phyloP scores from a whole-genome alignment of 192 early-diverging fungal genomes.

The Gryganskiella cystojenkinii region DNA sequence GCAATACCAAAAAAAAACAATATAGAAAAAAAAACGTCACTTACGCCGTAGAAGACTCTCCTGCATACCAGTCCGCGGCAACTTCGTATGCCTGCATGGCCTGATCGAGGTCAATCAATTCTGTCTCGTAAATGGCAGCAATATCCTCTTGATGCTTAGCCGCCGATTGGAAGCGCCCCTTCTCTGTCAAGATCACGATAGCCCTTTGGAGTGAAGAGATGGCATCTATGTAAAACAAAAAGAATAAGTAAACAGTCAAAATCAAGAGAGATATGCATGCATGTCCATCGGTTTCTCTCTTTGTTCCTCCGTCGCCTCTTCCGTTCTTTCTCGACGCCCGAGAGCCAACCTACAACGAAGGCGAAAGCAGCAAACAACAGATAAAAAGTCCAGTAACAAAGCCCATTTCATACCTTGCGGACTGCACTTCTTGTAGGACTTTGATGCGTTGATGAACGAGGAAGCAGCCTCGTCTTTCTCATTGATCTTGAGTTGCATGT shows the following conservation, averaged over 20 bases:
- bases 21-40: constrained; percentile 23
- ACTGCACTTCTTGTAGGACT: constrained; percentile 87
- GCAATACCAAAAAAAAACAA: neutral
- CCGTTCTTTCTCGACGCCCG: too few relatives aligned
- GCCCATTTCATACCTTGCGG: constrained; percentile 73
- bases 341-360: too few relatives aligned
- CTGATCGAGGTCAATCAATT: constrained; percentile 79
- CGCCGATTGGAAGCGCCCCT: constrained; percentile 88
- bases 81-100: constrained; percentile 90
- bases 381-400: too few relatives aligned
- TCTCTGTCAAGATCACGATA: constrained; percentile 83
- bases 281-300: neutral
- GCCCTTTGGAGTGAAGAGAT: constrained; percentile 80
- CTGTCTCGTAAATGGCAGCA: constrained; percentile 91
- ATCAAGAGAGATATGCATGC: neutral
- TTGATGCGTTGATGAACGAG: constrained; percentile 88
- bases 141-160: constrained; percentile 96
- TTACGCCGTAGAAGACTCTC: constrained; percentile 91
- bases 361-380: too few relatives aligned
- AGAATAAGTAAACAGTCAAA: neutral
- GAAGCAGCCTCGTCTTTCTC: constrained; percentile 90
- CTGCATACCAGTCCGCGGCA: constrained; percentile 94
- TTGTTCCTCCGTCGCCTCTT: too few relatives aligned
- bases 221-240: constrained; percentile 65
- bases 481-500: constrained; percentile 76